phyloP scores from a whole-genome alignment of 805 yeast species.

The Ogataea nitratoaversa region DNA sequence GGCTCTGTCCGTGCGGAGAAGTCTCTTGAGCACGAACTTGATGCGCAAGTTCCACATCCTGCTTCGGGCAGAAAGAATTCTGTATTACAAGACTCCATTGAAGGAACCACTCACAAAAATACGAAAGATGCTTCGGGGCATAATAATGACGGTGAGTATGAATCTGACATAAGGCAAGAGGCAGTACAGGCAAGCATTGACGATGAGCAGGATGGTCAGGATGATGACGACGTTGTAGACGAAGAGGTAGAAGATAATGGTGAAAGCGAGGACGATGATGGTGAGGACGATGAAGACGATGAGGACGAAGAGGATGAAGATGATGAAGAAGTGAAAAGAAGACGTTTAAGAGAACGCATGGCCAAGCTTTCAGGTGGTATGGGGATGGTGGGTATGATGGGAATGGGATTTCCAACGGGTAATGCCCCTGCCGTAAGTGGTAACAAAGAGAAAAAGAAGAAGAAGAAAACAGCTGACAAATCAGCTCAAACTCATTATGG shows the following conservation, averaged over 20 bases:
- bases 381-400: slow-evolving; percentile 75
- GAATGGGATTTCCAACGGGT: slow-evolving; percentile 37
- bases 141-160: too few relatives aligned
- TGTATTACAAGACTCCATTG: too few relatives aligned
- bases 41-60: background rate
- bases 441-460: slow-evolving; percentile 15
- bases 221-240: slow-evolving; percentile 20
- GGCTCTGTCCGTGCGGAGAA: slow-evolving; percentile 6
- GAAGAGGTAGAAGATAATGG: slow-evolving; percentile 28
- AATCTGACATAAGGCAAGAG: too few relatives aligned
- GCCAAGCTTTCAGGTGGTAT: slow-evolving; percentile 91
- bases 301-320: slow-evolving; percentile 60
- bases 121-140: background rate
- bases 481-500: slow-evolving; percentile 14
- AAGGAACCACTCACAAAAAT: background rate
- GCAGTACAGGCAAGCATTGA: slow-evolving; percentile 7
- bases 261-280: slow-evolving; percentile 30
- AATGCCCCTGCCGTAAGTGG: slow-evolving; percentile 16
- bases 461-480: slow-evolving; percentile 23
- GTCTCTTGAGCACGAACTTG: background rate
- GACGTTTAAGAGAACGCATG: slow-evolving; percentile 85
- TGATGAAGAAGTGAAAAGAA: slow-evolving; percentile 70
- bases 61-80: too few relatives aligned
- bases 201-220: slow-evolving; percentile 19
- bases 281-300: slow-evolving; percentile 41